Evolutionary conservation across 2,329 filamentous ascomycete genomes (phyloP).

Genomic region (Hypoxylon sp.): DNA sequence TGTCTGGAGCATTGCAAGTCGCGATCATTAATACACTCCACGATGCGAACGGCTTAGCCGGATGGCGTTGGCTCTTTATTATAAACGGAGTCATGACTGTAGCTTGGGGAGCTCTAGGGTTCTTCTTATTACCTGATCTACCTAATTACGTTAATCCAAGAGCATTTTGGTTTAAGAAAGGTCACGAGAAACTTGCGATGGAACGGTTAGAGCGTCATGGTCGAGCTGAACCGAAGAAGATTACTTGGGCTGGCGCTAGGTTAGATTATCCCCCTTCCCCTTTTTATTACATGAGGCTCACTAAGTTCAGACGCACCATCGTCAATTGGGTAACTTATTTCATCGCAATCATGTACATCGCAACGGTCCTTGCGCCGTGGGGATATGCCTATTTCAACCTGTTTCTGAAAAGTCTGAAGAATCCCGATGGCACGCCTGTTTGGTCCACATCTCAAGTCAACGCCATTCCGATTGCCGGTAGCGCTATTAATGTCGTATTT

Average conservation of each 20-base stretch:
- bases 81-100: conserved; percentile 71
- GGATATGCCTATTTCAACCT: conserved; percentile 64
- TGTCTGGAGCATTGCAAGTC: conserved; percentile 68
- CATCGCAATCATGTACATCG: conserved; percentile 61
- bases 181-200: conserved; percentile 60
- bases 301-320: conserved; percentile 57
- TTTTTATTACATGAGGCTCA: conserved; percentile 18
- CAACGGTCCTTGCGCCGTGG: conserved; percentile 62
- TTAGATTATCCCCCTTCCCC: conserved; percentile 19
- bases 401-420: conserved; percentile 59
- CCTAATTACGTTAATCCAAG: conserved; percentile 59
- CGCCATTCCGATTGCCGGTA: conserved; percentile 64
- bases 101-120: conserved; percentile 66
- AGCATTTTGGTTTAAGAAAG: conserved; percentile 63
- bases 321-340: conserved; percentile 63
- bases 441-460: conserved; percentile 64
- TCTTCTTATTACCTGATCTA: conserved; percentile 63
- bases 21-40: conserved; percentile 68
- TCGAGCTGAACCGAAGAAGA: conserved; percentile 62
- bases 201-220: conserved; percentile 61
- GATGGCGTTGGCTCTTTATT: conserved; percentile 69
- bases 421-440: conserved; percentile 58
- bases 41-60: conserved; percentile 62
- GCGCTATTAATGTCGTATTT: conserved; percentile 64
- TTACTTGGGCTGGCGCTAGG: conserved; percentile 61